These are phyloP conservation scores for Leishmania amazonensis DNA, from an alignment of 208 protist species.

Conservation along the genomic window DNA sequence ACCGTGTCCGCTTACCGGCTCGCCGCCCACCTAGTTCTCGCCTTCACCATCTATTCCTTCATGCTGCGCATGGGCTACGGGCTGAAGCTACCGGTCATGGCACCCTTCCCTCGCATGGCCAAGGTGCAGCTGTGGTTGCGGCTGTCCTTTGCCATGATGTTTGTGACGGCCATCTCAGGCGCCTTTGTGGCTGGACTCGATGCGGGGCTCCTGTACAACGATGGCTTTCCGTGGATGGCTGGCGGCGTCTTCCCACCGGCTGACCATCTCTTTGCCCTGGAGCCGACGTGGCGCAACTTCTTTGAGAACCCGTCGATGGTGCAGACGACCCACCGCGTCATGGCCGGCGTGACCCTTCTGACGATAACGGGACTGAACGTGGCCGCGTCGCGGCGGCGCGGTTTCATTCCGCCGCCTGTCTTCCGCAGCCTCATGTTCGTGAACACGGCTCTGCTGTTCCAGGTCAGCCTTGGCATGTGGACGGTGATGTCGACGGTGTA, in stretches of 20 bases:
- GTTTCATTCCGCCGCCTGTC: conserved; percentile 45
- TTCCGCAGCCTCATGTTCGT: conserved; percentile 57
- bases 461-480: conserved; percentile 93
- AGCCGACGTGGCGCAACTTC: conserved; percentile 83
- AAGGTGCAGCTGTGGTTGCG: conserved; percentile 60
- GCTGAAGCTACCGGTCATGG: conserved; percentile 55
- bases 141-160: conserved; percentile 65
- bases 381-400: conserved; percentile 38
- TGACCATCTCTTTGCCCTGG: conserved; percentile 64
- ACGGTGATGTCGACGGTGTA: conserved; percentile 94
- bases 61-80: conserved; percentile 85
- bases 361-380: conserved; percentile 61
- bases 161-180: conserved; percentile 82
- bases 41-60: conserved; percentile 94
- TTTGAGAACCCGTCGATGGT: conserved; percentile 84
- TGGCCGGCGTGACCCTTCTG: conserved; percentile 57
- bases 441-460: conserved; percentile 61
- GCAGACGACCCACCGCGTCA: conserved; percentile 79
- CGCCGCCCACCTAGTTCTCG: conserved; percentile 92
- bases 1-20: conserved; percentile 92
- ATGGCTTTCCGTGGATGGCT: conserved; percentile 90
- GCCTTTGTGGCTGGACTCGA: conserved; percentile 92
- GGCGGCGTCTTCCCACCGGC: conserved; percentile 75
- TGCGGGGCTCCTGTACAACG: conserved; percentile 91
- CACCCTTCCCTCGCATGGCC: conserved; percentile 39